Evolutionary conservation across 2,329 filamentous ascomycete genomes (phyloP).

Genomic region (Lecanicillium sp.): DNA sequence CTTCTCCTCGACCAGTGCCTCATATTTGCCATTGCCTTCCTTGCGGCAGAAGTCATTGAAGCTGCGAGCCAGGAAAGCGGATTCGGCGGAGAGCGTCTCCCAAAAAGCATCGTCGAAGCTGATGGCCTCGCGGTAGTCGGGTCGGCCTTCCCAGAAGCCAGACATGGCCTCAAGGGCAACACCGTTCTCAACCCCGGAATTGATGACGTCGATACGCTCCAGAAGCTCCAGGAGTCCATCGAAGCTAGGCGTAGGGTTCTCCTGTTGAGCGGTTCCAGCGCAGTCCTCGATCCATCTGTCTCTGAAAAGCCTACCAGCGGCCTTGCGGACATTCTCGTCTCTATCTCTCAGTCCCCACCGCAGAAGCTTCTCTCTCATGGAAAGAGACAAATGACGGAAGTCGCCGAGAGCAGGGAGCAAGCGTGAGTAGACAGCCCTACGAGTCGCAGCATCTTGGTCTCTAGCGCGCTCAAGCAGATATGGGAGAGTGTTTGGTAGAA

Average conservation of each 20-base stretch:
- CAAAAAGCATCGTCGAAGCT: slow-evolving; percentile 70
- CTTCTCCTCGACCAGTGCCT: slow-evolving; percentile 79
- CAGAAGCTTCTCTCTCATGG: slow-evolving; percentile 90
- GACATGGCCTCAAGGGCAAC: slow-evolving; percentile 92
- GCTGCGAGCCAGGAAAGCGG: slow-evolving; percentile 82
- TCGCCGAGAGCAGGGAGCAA: slow-evolving; percentile 85
- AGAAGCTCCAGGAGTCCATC: slow-evolving; percentile 85
- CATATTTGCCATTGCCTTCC: slow-evolving; percentile 67
- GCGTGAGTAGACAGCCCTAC: slow-evolving; percentile 79
- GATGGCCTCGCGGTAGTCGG: slow-evolving; percentile 70
- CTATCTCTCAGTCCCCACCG: slow-evolving; percentile 92
- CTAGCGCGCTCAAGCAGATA: slow-evolving; percentile 86
- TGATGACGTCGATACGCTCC: slow-evolving; percentile 88
- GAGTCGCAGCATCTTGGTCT: slow-evolving; percentile 78
- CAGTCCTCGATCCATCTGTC: slow-evolving; percentile 99
- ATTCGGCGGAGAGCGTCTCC: slow-evolving; percentile 76
- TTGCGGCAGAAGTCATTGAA: slow-evolving; percentile 89
- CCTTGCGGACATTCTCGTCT: slow-evolving; percentile 90
- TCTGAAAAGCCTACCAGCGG: slow-evolving; percentile 80
- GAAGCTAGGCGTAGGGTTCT: slow-evolving; percentile 60
- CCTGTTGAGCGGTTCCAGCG: slow-evolving; percentile 58
- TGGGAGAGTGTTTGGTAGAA: slow-evolving; percentile 73
- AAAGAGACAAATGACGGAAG: slow-evolving; percentile 86
- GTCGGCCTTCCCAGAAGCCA: slow-evolving; percentile 90
- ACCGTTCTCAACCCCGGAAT: slow-evolving; percentile 82